phyloP scores from a whole-genome alignment of 2,329 filamentous ascomycete species.

The Knufia fluminis region DNA sequence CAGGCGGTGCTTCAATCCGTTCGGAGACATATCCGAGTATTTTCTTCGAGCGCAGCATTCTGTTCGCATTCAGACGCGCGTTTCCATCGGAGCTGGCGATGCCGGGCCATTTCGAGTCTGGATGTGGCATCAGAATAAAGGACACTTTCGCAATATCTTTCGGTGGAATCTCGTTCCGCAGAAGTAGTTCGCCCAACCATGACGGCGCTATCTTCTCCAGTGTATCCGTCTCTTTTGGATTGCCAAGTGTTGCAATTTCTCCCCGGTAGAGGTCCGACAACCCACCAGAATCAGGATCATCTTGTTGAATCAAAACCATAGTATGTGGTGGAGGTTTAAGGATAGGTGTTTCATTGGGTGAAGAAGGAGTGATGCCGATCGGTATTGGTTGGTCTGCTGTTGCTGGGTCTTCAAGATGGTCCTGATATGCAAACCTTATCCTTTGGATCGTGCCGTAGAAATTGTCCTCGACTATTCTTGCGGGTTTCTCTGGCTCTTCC shows the following conservation, averaged over 20 bases:
- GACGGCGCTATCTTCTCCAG: slow-evolving; percentile 80
- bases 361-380: slow-evolving; percentile 35
- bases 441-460: slow-evolving; percentile 38
- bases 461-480: slow-evolving; percentile 36
- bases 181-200: slow-evolving; percentile 83
- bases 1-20: slow-evolving; percentile 60
- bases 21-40: slow-evolving; percentile 88
- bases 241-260: slow-evolving; percentile 66
- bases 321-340: slow-evolving; percentile 41
- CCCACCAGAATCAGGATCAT: slow-evolving; percentile 52
- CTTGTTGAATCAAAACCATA: slow-evolving; percentile 56
- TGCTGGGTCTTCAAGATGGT: slow-evolving; percentile 26
- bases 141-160: slow-evolving; percentile 98
- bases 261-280: slow-evolving; percentile 84
- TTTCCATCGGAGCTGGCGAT: slow-evolving; percentile 69
- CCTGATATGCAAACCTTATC: slow-evolving; percentile 39
- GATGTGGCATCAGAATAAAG: slow-evolving; percentile 64
- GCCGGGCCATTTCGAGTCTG: slow-evolving; percentile 63
- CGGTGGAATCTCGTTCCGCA: slow-evolving; percentile 68
- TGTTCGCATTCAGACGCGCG: slow-evolving; percentile 87
- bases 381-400: slow-evolving; percentile 31
- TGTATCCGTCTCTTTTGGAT: slow-evolving; percentile 57
- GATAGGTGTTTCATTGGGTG: slow-evolving; percentile 36
- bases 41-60: slow-evolving; percentile 93
- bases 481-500: slow-evolving; percentile 36